phyloP scores from a whole-genome alignment of 2,329 filamentous ascomycete genomes.

The Blastomyces emzantsi region DNA sequence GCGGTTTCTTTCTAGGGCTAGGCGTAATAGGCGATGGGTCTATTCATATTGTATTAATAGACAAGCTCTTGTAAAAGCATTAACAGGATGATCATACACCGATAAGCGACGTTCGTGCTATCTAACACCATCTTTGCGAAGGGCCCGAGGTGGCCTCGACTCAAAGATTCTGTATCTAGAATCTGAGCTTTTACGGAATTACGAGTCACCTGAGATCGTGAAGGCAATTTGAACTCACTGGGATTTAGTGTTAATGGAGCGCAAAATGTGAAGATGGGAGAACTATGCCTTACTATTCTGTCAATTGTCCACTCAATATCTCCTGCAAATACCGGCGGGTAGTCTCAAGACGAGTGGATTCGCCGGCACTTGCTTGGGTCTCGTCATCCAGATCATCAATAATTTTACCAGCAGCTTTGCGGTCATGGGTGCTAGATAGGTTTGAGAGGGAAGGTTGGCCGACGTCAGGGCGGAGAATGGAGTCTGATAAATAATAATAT shows the following conservation, averaged over 20 bases:
- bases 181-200: slow-evolving; percentile 10
- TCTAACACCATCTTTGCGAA: slow-evolving; percentile 49
- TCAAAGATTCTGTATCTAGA: slow-evolving; percentile 20
- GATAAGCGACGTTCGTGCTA: slow-evolving; percentile 36
- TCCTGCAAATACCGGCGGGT: slow-evolving; percentile 66
- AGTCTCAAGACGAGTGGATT: slow-evolving; percentile 58
- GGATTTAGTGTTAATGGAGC: slow-evolving; percentile 10
- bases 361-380: slow-evolving; percentile 46
- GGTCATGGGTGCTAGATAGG: slow-evolving; percentile 39
- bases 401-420: slow-evolving; percentile 42
- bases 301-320: slow-evolving; percentile 58
- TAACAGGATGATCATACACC: slow-evolving; percentile 28
- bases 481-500: slow-evolving; percentile 24
- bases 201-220: slow-evolving; percentile 18
- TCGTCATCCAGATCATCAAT: slow-evolving; percentile 65
- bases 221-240: slow-evolving; percentile 38
- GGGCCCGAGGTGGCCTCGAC: slow-evolving; percentile 35
- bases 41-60: slow-evolving; percentile 16
- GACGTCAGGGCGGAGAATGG: slow-evolving; percentile 35
- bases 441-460: slow-evolving; percentile 32
- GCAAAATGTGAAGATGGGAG: slow-evolving; percentile 1
- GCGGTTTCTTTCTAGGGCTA: slow-evolving; percentile 19
- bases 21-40: slow-evolving; percentile 26
- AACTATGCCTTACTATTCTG: slow-evolving; percentile 32
- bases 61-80: neutral